Base-by-base conservation (phyloP, 2,329 filamentous ascomycete species). In the Alternaria metachromatica region DNA sequence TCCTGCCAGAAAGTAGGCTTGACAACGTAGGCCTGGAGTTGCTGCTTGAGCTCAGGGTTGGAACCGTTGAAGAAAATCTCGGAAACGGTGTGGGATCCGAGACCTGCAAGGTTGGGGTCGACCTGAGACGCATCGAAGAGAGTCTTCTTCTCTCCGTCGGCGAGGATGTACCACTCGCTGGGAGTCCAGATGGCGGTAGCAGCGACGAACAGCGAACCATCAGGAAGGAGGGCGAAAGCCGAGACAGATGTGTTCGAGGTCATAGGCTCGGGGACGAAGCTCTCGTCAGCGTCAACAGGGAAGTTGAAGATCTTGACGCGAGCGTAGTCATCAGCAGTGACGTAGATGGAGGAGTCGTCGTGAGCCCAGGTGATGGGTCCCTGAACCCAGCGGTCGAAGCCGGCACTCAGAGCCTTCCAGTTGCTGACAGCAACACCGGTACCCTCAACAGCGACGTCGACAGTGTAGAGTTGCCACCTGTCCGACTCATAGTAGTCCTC, bases 401-500 rank as follows among this genome's bases (percentile, higher is more conserved):
- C 62, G 20, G 74, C 55, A 21, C 74, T 73, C 25, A 79, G 64
- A 8, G 61, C 58, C 56, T 76, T 76, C 72, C 70, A 78, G 69
- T 77, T 76, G 67, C 71, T 76, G 21, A 69, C 68, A 13, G 69
- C 61, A 18, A 75, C 68, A 49, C 65, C 67, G 25, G 61, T 66
- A 20, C 66, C 67, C 26, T 69, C 58, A 11, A 60, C 63, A 44
- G 61, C 68, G 49, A 80, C 67, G 56, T 78, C 77, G 26, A 77
- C 66, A 30, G 72, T 71, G 68, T 80, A 80, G 8, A 79, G 66
- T 50, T 88, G 85, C 56, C 88, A 85, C 75, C 90, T 90, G 81
- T 97, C 93, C n/a, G 90, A 88, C 80, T 97, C 94, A 76, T 97
- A 97, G 69, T 77, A 78, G 50, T 78, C 74, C 30, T 90, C 88